Evolutionary conservation across 176 grass and related monocot species (phyloP), one percentile per base, ranked within the genome.

Genomic region (Carex pumila): DNA sequence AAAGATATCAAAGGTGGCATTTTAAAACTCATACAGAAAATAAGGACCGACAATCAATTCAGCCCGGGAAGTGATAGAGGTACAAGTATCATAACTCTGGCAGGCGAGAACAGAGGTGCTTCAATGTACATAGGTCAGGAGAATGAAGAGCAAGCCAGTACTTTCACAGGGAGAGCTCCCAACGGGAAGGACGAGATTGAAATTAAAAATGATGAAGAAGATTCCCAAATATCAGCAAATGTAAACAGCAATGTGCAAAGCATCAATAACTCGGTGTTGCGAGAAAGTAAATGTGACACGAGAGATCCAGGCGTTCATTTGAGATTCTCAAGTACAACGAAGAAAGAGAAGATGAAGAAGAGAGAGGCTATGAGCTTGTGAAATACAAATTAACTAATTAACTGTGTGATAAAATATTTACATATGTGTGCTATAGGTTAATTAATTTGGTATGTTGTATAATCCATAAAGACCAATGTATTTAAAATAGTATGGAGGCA

Each of bases 171-270:
- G 79, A 66, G 31, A 84, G 86, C 25, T 39, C 79, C 31, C 55
- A 72, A 53, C 72, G 41, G 47, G 64, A 67, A 32, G 53, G 29
- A 9, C 30, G 6, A 29, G 58, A 83, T 49, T 50, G 82, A 54
- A 66, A 79, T 15, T 19, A 30, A 71, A 39, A 43, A 36, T 9
- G 22, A 73, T 53, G 58, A 61, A 25, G 34, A 64, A n/a, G 11
- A 71, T 64, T 49, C 9, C 7, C 77, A 58, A 80, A 18, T 87
- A n/a, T 63, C 69, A 50, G 81, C 89, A 31, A 86, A 80, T 5
- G 71, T 97, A 19, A 97, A 93, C 71, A 93, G 89, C 81, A 97
- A 97, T 71, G 94, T 97, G 57, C 94, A 97, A 75, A 87, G 88
- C 81, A 86, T 91, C 87, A 97, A 97, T 83, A 97, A 97, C 85